Percentiles rank a stretch among this genome's conserved stretches.
Evolutionary conservation across 345 rosid species (phyloP).

Genomic region (Combretum micranthum): DNA sequence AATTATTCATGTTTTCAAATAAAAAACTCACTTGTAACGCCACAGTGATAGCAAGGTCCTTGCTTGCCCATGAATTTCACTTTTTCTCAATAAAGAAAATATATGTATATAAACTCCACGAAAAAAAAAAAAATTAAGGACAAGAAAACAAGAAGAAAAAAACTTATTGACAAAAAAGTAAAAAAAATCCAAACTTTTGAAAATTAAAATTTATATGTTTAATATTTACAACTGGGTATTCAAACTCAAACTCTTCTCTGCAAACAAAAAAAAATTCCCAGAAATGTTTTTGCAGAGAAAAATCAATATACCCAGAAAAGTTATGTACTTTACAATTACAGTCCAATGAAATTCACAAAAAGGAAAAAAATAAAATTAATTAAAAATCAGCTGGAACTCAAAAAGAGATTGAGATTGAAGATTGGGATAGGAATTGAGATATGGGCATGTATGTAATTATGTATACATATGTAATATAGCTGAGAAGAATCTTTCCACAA

Average conservation of each 20-base stretch:
- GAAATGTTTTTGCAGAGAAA: conserved; percentile 5
- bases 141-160: conserved; percentile 1
- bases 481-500: conserved; percentile 8
- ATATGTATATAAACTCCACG: conserved; percentile 13
- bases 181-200: conserved; percentile 4
- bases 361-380: not conserved
- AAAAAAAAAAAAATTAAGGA: conserved; percentile 5
- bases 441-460: too few relatives aligned
- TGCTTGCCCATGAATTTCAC: conserved; percentile 73
- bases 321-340: not conserved
- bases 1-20: conserved; percentile 13
- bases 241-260: conserved; percentile 4
- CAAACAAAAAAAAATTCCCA: conserved; percentile 3
- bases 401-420: conserved; percentile 3
- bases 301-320: conserved; percentile 9
- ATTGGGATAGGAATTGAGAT: not conserved
- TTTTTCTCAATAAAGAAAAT: conserved; percentile 11
- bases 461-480: not conserved
- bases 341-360: conserved; percentile 5
- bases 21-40: conserved; percentile 97
- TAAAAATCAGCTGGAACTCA: conserved; percentile 1
- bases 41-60: conserved; percentile 98
- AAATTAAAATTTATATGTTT: not conserved
- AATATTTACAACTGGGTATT: conserved; percentile 4
- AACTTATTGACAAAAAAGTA: not conserved